phyloP scores from a whole-genome alignment of 305 asterid genomes.

The Solanum hybrid region DNA sequence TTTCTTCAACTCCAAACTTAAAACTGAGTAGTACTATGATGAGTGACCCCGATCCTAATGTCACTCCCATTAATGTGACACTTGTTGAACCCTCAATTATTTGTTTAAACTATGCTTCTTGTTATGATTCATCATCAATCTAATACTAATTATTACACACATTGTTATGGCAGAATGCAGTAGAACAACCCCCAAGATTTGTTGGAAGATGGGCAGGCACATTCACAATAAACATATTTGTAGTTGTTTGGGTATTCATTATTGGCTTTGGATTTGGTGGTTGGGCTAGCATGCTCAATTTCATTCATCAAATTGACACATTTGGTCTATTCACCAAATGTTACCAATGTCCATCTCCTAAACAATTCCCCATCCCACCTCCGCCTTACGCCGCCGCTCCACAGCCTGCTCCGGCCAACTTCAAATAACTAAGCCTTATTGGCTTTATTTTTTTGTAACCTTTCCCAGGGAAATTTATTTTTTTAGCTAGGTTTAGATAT shows the following conservation, averaged over 20 bases:
- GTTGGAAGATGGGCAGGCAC: slow-evolving; percentile 81
- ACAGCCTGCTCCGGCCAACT: slow-evolving; percentile 36
- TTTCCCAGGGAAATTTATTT: not conserved
- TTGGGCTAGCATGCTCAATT: slow-evolving; percentile 80
- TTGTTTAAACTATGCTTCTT: not conserved
- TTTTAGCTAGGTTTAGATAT: not conserved
- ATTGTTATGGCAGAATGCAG: slow-evolving; percentile 54
- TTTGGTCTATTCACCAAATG: slow-evolving; percentile 87
- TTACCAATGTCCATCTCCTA: slow-evolving; percentile 70
- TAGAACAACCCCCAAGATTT: slow-evolving; percentile 73
- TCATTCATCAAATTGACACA: slow-evolving; percentile 76
- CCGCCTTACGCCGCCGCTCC: slow-evolving; percentile 26
- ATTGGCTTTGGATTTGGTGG: slow-evolving; percentile 92
- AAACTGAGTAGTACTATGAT: not conserved
- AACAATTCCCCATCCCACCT: slow-evolving; percentile 21
- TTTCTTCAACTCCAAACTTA: not conserved
- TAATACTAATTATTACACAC: not conserved
- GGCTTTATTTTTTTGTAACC: not conserved
- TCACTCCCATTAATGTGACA: not conserved
- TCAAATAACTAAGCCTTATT: not conserved
- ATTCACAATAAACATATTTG: slow-evolving; percentile 57
- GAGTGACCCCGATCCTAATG: not conserved
- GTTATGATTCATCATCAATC: not conserved
- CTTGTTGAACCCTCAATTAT: not conserved
- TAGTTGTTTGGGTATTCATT: slow-evolving; percentile 67